These are phyloP conservation scores for Calycina marina DNA, from an alignment of 2,329 filamentous ascomycete genomes.

Conservation along the genomic window DNA sequence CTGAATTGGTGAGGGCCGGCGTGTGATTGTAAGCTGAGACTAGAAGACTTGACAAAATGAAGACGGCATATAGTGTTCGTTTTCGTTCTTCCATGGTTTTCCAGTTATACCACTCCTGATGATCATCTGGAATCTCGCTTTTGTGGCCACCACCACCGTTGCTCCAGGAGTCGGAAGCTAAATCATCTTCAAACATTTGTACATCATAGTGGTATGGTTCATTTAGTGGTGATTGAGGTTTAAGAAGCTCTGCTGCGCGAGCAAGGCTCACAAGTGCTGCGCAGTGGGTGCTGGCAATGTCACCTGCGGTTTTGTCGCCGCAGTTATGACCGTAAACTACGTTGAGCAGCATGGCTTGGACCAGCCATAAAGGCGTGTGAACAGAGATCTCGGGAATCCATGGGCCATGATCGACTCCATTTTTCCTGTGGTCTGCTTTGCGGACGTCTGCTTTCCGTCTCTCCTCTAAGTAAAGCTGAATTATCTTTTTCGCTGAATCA, in stretches of 20 bases:
- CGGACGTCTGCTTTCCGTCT: conserved; percentile 71
- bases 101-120: conserved; percentile 79
- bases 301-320: conserved; percentile 76
- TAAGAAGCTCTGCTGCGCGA: conserved; percentile 67
- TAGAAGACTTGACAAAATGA: conserved; percentile 78
- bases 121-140: conserved; percentile 35
- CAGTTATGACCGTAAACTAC: conserved; percentile 93
- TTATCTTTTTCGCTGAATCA: conserved; percentile 89
- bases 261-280: conserved; percentile 83
- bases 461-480: conserved; percentile 83
- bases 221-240: conserved; percentile 24
- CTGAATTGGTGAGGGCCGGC: conserved; percentile 83
- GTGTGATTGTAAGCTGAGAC: conserved; percentile 89
- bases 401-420: conserved; percentile 32
- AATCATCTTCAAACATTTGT: conserved; percentile 35
- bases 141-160: conserved; percentile 32
- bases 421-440: conserved; percentile 42
- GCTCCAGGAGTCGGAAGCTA: conserved; percentile 38
- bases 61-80: conserved; percentile 81
- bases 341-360: conserved; percentile 93
- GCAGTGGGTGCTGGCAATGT: conserved; percentile 86
- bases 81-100: conserved; percentile 81
- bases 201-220: conserved; percentile 26
- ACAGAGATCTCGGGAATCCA: conserved; percentile 42
- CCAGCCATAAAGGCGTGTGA: conserved; percentile 81